Percentiles rank a stretch among this genome's conserved stretches.
Evolutionary conservation across 768 basidiomycete genomes (phyloP).

Genomic region (Termitomyces bulborhizus): DNA sequence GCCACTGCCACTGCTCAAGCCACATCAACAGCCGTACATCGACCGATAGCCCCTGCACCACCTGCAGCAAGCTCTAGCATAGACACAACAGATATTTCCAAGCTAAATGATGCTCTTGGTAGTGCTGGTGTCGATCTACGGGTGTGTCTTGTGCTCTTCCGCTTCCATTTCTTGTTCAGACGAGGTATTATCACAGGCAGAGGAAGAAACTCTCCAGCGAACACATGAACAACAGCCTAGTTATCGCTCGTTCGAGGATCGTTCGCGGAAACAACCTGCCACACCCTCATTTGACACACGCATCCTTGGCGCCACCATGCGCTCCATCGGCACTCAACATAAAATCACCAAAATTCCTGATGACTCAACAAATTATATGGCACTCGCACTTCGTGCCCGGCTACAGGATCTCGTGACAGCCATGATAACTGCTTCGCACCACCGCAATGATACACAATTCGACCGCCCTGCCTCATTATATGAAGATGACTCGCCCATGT

Average conservation of each 20-base stretch:
- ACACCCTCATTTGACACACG: constrained; percentile 66
- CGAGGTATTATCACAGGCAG: constrained; percentile 48
- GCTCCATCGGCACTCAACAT: constrained; percentile 58
- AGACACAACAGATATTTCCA: constrained; percentile 69
- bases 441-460: constrained; percentile 67
- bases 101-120: constrained; percentile 77
- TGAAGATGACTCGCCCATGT: constrained; percentile 70
- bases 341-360: constrained; percentile 63
- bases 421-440: constrained; percentile 63
- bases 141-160: constrained; percentile 29
- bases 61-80: constrained; percentile 27
- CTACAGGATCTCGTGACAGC: constrained; percentile 61
- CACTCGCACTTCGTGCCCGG: constrained; percentile 70
- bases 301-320: constrained; percentile 62
- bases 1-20: constrained; percentile 16
- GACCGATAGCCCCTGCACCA: constrained; percentile 8
- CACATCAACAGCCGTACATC: constrained; percentile 18
- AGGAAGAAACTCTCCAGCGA: constrained; percentile 77
- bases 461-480: constrained; percentile 63
- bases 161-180: neutral
- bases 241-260: constrained; percentile 70
- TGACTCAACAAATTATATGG: constrained; percentile 71
- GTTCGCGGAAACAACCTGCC: constrained; percentile 67
- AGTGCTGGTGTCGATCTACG: constrained; percentile 85
- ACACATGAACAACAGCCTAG: constrained; percentile 53